phyloP scores from a whole-genome alignment of 116 monocot species.

The Posidonia oceanica region DNA sequence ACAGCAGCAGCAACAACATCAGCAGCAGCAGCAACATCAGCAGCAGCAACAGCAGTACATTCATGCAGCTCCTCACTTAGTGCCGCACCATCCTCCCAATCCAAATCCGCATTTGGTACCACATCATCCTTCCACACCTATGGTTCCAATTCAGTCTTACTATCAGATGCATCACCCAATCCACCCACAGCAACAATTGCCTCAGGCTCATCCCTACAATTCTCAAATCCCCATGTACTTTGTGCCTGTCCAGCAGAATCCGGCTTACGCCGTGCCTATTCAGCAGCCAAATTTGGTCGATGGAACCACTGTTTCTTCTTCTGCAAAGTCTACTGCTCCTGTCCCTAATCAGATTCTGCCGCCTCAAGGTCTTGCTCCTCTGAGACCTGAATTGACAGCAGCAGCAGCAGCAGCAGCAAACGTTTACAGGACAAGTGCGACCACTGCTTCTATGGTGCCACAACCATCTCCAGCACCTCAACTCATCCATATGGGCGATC shows the following conservation, averaged over 20 bases:
- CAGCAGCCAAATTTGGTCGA: conserved; percentile 11
- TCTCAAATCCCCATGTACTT: conserved; percentile 57
- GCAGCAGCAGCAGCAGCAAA: conserved; percentile 8
- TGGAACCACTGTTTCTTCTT: background rate
- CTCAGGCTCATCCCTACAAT: conserved; percentile 23
- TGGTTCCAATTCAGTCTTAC: conserved; percentile 15
- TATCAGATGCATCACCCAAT: conserved; percentile 17
- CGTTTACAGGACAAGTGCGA: conserved; percentile 19
- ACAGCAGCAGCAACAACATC: conserved; percentile 13
- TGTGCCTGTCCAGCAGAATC: conserved; percentile 43
- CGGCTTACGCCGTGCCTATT: conserved; percentile 26
- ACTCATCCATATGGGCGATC: conserved; percentile 32
- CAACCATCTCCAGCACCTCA: conserved; percentile 6
- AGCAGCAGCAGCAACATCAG: background rate
- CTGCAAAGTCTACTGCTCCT: conserved; percentile 11
- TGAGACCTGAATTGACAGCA: conserved; percentile 12
- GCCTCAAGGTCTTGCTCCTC: conserved; percentile 2
- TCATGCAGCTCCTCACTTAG: conserved; percentile 25
- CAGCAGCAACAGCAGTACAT: conserved; percentile 33
- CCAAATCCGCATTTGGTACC: conserved; percentile 9
- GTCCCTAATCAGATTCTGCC: conserved; percentile 6
- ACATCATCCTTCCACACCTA: conserved; percentile 4
- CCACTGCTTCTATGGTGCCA: conserved; percentile 1
- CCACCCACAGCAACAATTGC: conserved; percentile 23
- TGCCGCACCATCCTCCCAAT: conserved; percentile 26